Conservation (phyloP, 2,329 filamentous ascomycete genomes). For the Dothiorella sarmentorum region DNA sequence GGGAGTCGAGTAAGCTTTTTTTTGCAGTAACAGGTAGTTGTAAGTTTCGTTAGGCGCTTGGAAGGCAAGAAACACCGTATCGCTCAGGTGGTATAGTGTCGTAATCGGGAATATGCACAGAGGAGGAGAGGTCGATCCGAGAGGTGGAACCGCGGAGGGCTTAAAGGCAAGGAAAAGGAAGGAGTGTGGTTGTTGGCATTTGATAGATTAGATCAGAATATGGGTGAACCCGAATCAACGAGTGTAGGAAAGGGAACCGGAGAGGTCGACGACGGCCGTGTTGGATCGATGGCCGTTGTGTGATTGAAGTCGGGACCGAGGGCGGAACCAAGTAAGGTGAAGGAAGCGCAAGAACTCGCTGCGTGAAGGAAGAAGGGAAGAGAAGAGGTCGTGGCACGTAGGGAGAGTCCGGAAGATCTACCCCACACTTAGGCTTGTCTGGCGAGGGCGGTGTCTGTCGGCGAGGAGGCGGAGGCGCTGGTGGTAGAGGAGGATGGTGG, state of each 20-base stretch:
- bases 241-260: slow-evolving; percentile 30
- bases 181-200: slow-evolving; percentile 44
- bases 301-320: slow-evolving; percentile 26
- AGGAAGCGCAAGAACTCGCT: slow-evolving; percentile 29
- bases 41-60: slow-evolving; percentile 23
- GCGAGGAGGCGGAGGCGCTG: slow-evolving; percentile 3
- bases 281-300: not conserved
- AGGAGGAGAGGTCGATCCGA: slow-evolving; percentile 17
- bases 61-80: slow-evolving; percentile 30
- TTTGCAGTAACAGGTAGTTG: slow-evolving; percentile 21
- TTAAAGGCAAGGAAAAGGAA: slow-evolving; percentile 42
- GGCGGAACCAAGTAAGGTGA: slow-evolving; percentile 23
- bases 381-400: slow-evolving; percentile 39
- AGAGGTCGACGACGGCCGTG: slow-evolving; percentile 21
- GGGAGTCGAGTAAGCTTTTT: slow-evolving; percentile 16
- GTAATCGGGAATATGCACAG: slow-evolving; percentile 19
- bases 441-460: not conserved
- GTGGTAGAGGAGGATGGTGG: not conserved
- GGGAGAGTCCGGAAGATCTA: slow-evolving; percentile 10
- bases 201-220: slow-evolving; percentile 38
- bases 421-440: slow-evolving; percentile 6
- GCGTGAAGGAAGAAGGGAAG: slow-evolving; percentile 27
- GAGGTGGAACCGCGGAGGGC: slow-evolving; percentile 17
- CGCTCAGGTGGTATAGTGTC: slow-evolving; percentile 24
- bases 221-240: slow-evolving; percentile 39